A percentile compares a stretch with the other conserved stretches of the same genome.
These are phyloP conservation scores for Lentinula raphanica DNA, from an alignment of 768 basidiomycete genomes.

Conservation along the genomic window DNA sequence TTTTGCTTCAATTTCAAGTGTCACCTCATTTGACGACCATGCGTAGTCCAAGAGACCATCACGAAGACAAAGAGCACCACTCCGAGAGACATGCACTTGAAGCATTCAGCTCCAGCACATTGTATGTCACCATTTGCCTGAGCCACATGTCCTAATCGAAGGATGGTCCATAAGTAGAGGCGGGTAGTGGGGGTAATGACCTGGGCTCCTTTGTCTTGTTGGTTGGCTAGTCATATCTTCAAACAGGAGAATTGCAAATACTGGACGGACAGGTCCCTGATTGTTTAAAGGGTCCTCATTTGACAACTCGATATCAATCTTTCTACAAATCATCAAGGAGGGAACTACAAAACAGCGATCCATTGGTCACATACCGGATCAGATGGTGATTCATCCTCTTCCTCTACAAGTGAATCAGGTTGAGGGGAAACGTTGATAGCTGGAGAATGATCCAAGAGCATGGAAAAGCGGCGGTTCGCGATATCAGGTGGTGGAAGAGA, in stretches of 20 bases:
- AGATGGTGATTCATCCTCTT: neutral
- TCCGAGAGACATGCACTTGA: neutral
- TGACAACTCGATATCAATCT: neutral
- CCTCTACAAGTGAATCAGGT: neutral
- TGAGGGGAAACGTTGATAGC: conserved; percentile 1
- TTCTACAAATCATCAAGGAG: neutral
- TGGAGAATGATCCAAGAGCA: neutral
- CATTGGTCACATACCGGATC: conserved; percentile 5
- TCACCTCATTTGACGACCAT: neutral
- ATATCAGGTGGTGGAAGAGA: conserved; percentile 3
- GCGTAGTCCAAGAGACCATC: neutral
- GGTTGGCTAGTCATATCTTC: neutral
- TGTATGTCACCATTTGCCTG: too few species aligned
- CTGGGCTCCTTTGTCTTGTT: neutral
- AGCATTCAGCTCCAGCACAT: neutral
- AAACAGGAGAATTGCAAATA: neutral
- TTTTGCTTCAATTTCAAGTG: neutral
- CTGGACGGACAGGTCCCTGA: neutral
- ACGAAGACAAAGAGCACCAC: neutral
- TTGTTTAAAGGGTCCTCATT: neutral
- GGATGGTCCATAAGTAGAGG: too few species aligned
- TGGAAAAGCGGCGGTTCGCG: conserved; percentile 2
- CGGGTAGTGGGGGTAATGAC: neutral
- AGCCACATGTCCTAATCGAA: too few species aligned
- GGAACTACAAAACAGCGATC: neutral